Conservation (phyloP, 176 grass and related monocot genomes). For the Rhipidocladum racemiflorum region DNA sequence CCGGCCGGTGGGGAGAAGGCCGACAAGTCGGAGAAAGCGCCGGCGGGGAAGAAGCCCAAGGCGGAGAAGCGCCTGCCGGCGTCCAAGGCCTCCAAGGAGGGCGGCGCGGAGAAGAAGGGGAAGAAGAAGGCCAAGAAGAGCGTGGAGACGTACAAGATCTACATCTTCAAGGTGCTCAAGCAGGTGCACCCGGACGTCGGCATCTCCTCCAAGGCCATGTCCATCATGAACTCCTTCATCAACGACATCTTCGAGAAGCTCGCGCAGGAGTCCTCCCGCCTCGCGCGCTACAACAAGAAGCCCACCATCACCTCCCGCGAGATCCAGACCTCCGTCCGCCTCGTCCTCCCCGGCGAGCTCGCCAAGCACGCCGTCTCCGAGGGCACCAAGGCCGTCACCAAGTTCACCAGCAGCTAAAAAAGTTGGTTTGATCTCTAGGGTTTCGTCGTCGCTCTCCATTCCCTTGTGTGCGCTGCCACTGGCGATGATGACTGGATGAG, state of each 20-base stretch:
- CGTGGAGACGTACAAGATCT: conserved; percentile 89
- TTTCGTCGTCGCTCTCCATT: background rate
- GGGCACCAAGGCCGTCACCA: conserved; percentile 78
- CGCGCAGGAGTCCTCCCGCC: conserved; percentile 36
- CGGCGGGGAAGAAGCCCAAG: conserved; percentile 57
- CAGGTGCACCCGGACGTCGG: conserved; percentile 87
- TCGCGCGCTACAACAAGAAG: conserved; percentile 78
- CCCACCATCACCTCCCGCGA: conserved; percentile 74
- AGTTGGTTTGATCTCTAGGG: background rate
- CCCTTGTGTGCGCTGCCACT: background rate
- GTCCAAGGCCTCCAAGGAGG: conserved; percentile 46
- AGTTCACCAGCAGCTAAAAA: conserved; percentile 51
- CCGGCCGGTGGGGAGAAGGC: background rate
- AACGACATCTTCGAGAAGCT: conserved; percentile 94
- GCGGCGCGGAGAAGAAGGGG: conserved; percentile 36
- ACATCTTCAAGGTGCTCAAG: conserved; percentile 91
- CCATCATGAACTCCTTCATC: conserved; percentile 94
- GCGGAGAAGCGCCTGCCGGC: conserved; percentile 53
- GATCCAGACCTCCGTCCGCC: conserved; percentile 66
- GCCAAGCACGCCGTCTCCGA: conserved; percentile 69
- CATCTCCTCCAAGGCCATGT: conserved; percentile 94
- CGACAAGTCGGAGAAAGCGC: conserved; percentile 24
- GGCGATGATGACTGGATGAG: background rate
- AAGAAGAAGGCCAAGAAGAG: conserved; percentile 57
- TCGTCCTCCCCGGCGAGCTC: conserved; percentile 65